Evolutionary conservation across 1,284 basidiomycete species (phyloP).

Genomic region (Moniliella sp.): DNA sequence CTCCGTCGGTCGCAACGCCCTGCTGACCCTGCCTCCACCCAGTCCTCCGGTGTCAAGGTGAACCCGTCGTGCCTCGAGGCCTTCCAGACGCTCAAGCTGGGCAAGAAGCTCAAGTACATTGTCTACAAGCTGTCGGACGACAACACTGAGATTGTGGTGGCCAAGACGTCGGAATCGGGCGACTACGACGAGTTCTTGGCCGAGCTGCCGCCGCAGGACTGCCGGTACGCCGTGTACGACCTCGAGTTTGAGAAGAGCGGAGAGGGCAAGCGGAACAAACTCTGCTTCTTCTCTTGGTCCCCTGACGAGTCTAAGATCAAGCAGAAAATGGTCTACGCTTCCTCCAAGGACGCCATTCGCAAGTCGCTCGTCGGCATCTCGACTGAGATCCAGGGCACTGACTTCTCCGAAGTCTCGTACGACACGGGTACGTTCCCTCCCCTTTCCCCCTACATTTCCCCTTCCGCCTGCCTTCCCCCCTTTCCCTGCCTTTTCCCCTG

Average conservation of each 20-base stretch:
- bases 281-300: constrained; percentile 64
- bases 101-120: constrained; percentile 68
- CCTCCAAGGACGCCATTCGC: constrained; percentile 68
- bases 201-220: constrained; percentile 54
- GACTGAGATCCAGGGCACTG: constrained; percentile 69
- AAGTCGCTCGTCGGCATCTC: constrained; percentile 49
- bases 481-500: too few relatives aligned
- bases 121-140: constrained; percentile 51
- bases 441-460: too few relatives aligned
- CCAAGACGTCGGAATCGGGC: constrained; percentile 21
- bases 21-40: background rate
- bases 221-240: constrained; percentile 79
- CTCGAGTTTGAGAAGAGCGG: constrained; percentile 63
- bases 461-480: too few relatives aligned
- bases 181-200: constrained; percentile 58
- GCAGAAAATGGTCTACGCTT: constrained; percentile 82
- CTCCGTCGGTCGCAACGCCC: too few relatives aligned
- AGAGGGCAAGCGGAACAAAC: constrained; percentile 66
- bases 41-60: constrained; percentile 59
- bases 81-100: constrained; percentile 59
- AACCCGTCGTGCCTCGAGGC: constrained; percentile 43
- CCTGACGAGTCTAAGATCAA: constrained; percentile 71
- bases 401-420: constrained; percentile 52
- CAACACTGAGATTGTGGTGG: constrained; percentile 41
- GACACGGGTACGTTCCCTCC: constrained; percentile 58